Percentiles rank a stretch among this genome's conserved stretches.
phyloP scores from a whole-genome alignment of 129 eudicot species.

The Arctium minus region DNA sequence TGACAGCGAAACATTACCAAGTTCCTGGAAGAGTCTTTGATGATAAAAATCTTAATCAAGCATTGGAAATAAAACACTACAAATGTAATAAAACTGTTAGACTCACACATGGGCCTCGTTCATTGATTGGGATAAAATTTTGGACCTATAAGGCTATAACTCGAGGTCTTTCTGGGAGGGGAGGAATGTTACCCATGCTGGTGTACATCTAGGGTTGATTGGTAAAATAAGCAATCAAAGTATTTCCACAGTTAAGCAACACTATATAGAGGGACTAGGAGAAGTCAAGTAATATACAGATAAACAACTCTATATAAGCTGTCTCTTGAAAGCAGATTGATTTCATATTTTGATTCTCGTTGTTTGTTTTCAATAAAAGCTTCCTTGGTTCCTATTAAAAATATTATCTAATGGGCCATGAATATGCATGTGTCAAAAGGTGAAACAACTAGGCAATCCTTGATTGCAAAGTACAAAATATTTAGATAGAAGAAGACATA shows the following conservation, averaged over 20 bases:
- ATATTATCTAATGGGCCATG: background rate
- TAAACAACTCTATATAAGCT: too few species aligned
- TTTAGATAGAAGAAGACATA: constrained; percentile 28
- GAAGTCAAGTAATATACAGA: background rate
- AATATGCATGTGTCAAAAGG: background rate
- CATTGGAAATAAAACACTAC: too few species aligned
- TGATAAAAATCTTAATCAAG: too few species aligned
- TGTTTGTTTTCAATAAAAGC: background rate
- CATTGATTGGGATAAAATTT: background rate
- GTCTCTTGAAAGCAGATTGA: background rate
- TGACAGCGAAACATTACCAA: too few species aligned
- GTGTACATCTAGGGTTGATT: background rate
- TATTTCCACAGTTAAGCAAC: background rate
- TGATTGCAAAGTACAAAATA: background rate
- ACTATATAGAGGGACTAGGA: background rate
- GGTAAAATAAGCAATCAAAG: background rate
- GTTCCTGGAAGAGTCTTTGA: too few species aligned
- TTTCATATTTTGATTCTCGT: background rate
- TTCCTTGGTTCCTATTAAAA: background rate
- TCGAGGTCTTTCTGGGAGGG: background rate
- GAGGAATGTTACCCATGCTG: background rate
- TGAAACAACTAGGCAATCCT: background rate
- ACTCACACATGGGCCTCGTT: background rate
- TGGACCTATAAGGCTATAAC: background rate
- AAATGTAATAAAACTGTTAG: too few species aligned